phyloP scores from a whole-genome alignment of 139 green algal genomes.

The Desmodesmus armatus region DNA sequence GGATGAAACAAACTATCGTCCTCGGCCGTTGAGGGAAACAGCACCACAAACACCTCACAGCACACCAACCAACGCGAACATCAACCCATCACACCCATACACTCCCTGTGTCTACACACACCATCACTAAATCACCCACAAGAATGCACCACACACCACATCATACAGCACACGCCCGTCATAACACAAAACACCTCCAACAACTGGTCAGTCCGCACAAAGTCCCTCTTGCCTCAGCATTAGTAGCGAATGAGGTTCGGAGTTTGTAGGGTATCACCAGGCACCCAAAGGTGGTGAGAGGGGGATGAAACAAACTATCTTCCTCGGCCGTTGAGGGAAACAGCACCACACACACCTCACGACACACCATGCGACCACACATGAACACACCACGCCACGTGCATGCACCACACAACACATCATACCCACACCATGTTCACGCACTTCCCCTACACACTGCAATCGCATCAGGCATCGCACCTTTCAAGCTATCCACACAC shows the following conservation, averaged over 20 bases:
- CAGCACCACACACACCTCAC: neutral
- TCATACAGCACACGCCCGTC: too few relatives aligned
- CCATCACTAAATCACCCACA: too few relatives aligned
- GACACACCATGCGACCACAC: too few relatives aligned
- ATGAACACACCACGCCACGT: too few relatives aligned
- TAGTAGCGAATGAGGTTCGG: slow-evolving; percentile 43
- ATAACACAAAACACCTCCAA: neutral
- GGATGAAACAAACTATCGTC: slow-evolving; percentile 35
- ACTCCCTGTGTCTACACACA: too few relatives aligned
- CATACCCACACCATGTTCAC: too few relatives aligned
- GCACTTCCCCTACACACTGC: neutral
- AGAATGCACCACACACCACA: too few relatives aligned
- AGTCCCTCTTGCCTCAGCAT: neutral
- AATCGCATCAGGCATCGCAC: neutral
- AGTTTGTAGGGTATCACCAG: slow-evolving; percentile 25
- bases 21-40: neutral
- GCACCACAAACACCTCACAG: neutral
- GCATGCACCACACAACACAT: too few relatives aligned
- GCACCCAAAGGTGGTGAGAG: slow-evolving; percentile 22
- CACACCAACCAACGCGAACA: too few relatives aligned
- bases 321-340: neutral
- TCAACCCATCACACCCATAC: too few relatives aligned
- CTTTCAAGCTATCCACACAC: neutral
- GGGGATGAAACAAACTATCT: slow-evolving; percentile 35
- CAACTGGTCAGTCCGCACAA: neutral